Conservation (phyloP, 305 asterid genomes). For the Fraxinus nigra region DNA sequence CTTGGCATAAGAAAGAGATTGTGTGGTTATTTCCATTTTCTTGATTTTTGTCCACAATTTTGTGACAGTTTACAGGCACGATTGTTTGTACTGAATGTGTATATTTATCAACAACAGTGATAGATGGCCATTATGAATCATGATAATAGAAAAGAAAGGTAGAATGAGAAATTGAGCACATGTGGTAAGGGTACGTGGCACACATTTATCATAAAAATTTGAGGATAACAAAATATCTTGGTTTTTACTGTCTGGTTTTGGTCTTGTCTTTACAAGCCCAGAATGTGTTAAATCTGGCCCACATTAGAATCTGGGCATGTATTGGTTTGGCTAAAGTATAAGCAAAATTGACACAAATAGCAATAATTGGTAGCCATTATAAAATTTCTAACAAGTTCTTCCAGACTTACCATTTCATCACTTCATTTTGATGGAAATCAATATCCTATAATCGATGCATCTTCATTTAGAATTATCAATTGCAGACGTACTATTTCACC, state of each 20-base stretch:
- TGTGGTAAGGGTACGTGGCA: slow-evolving; percentile 30
- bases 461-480: not conserved
- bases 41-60: not conserved
- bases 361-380: not conserved
- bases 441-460: not conserved
- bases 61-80: not conserved
- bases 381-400: not conserved
- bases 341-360: not conserved
- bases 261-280: not conserved
- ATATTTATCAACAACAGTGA: not conserved
- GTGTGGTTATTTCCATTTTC: slow-evolving; percentile 30
- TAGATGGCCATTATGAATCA: slow-evolving; percentile 15
- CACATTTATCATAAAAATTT: slow-evolving; percentile 20
- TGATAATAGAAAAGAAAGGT: slow-evolving; percentile 15
- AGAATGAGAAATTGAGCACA: not conserved
- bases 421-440: not conserved
- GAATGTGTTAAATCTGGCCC: not conserved
- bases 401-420: no score
- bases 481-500: no score
- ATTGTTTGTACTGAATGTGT: not conserved
- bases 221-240: slow-evolving; percentile 26
- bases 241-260: not conserved
- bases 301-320: not conserved
- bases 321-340: not conserved
- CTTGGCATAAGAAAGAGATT: slow-evolving; percentile 33